Conservation (phyloP, 1,139 yeast genomes). For the Yamadazyma trypodendri region DNA sequence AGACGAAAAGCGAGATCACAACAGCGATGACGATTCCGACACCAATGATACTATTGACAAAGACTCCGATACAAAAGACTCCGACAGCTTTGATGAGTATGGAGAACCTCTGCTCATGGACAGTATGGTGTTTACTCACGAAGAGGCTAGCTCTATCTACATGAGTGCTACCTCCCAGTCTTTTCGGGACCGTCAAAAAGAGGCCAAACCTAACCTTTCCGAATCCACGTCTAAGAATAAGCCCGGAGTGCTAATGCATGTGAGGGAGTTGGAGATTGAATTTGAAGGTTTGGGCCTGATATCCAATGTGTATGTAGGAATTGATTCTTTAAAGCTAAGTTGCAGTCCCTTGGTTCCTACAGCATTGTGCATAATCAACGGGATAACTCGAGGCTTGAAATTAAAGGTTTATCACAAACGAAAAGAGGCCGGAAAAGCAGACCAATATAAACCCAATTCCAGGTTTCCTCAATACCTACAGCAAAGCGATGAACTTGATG, state of each 20-base stretch:
- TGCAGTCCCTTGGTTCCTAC: conserved; percentile 38
- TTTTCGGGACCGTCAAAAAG: conserved; percentile 20
- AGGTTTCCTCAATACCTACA: conserved; percentile 33
- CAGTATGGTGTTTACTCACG: conserved; percentile 67
- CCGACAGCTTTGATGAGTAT: conserved; percentile 21
- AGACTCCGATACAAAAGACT: conserved; percentile 23
- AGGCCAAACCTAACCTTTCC: conserved; percentile 4
- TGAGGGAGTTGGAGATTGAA: conserved; percentile 38
- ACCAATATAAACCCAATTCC: conserved; percentile 3
- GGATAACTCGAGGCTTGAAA: conserved; percentile 32
- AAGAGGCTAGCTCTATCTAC: conserved; percentile 70
- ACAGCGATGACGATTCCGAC: conserved; percentile 19
- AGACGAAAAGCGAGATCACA: conserved; percentile 14
- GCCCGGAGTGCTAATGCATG: conserved; percentile 21
- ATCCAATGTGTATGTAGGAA: conserved; percentile 44
- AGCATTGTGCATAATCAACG: conserved; percentile 27
- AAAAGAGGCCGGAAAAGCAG: conserved; percentile 16
- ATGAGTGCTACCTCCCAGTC: conserved; percentile 73
- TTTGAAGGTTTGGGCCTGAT: conserved; percentile 54
- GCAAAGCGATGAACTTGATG: conserved; percentile 19
- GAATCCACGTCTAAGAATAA: conserved; percentile 2
- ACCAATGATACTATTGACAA: no score
- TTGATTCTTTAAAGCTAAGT: conserved; percentile 48
- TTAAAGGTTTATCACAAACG: conserved; percentile 30
- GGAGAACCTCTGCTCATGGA: conserved; percentile 49